phyloP scores from a whole-genome alignment of 1,284 basidiomycete genomes.

The Mycocalia duriaeana region DNA sequence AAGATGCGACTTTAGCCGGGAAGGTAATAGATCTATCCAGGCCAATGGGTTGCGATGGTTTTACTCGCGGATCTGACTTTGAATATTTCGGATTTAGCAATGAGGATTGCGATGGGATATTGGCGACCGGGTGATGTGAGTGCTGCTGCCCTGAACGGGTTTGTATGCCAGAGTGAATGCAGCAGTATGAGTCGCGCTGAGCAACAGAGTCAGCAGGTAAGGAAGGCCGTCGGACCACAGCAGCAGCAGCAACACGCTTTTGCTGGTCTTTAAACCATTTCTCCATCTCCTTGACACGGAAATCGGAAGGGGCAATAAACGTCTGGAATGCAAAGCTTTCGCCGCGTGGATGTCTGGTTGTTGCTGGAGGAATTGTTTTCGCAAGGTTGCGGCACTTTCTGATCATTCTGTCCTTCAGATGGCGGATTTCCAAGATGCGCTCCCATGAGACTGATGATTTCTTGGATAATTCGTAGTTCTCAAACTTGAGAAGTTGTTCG shows the following conservation, averaged over 20 bases:
- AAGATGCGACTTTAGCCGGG: slow-evolving; percentile 13
- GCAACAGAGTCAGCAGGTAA: neutral
- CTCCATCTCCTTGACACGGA: slow-evolving; percentile 72
- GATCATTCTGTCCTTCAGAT: slow-evolving; percentile 74
- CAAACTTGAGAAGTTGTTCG: slow-evolving; percentile 56
- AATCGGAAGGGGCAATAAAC: slow-evolving; percentile 62
- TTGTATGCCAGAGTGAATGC: too few relatives aligned
- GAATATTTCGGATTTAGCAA: too few relatives aligned
- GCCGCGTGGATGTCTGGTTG: slow-evolving; percentile 30
- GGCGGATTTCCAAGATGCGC: slow-evolving; percentile 64
- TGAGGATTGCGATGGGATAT: too few relatives aligned
- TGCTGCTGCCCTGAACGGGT: too few relatives aligned
- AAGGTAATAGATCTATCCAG: slow-evolving; percentile 13
- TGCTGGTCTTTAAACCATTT: slow-evolving; percentile 56
- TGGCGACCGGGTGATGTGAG: too few relatives aligned
- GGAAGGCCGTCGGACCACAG: neutral
- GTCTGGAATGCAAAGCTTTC: slow-evolving; percentile 49
- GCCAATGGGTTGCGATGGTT: too few relatives aligned
- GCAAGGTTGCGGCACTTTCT: slow-evolving; percentile 65
- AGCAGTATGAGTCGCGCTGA: too few relatives aligned
- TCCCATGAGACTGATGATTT: slow-evolving; percentile 54
- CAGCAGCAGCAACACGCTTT: slow-evolving; percentile 20
- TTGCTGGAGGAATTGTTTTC: slow-evolving; percentile 28
- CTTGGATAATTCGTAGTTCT: slow-evolving; percentile 54
- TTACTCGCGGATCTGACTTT: too few relatives aligned